Evolutionary conservation across 208 protist genomes (phyloP).

Genomic region (Porcisia deanei): DNA sequence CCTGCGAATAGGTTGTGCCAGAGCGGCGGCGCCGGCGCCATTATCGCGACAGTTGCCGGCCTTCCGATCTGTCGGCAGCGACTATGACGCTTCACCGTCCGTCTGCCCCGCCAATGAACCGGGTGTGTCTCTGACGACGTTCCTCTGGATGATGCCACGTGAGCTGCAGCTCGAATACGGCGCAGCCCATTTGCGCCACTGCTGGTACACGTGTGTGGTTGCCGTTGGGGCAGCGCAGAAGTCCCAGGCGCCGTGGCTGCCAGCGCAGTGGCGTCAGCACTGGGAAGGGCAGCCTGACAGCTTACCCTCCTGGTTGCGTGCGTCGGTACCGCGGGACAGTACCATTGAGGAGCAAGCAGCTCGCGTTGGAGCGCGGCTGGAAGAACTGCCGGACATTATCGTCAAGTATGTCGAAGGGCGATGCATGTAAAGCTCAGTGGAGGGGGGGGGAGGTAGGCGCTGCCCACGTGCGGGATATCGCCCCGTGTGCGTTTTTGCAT

Average conservation of each 20-base stretch:
- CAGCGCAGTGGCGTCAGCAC: slow-evolving; percentile 33
- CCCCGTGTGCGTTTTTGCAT: neutral
- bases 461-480: neutral
- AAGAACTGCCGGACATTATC: slow-evolving; percentile 41
- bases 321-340: slow-evolving; percentile 25
- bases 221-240: slow-evolving; percentile 16
- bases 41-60: neutral
- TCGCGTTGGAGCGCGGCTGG: slow-evolving; percentile 28
- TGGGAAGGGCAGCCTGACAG: slow-evolving; percentile 39
- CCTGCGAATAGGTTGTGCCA: slow-evolving; percentile 23
- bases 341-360: slow-evolving; percentile 33
- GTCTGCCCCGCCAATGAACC: slow-evolving; percentile 5
- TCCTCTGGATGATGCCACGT: slow-evolving; percentile 49
- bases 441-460: neutral
- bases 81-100: neutral
- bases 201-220: slow-evolving; percentile 42
- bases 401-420: slow-evolving; percentile 39
- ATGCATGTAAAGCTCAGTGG: slow-evolving; percentile 8
- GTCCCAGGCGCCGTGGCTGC: slow-evolving; percentile 22
- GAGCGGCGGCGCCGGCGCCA: neutral
- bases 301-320: slow-evolving; percentile 31
- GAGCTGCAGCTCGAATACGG: slow-evolving; percentile 47
- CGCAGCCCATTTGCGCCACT: slow-evolving; percentile 34
- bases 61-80: too few relatives aligned
- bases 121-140: slow-evolving; percentile 19